Evolutionary conservation across 257 asterid genomes (phyloP), one percentile per base, ranked within the genome.

Genomic region (Perilla frutescens): DNA sequence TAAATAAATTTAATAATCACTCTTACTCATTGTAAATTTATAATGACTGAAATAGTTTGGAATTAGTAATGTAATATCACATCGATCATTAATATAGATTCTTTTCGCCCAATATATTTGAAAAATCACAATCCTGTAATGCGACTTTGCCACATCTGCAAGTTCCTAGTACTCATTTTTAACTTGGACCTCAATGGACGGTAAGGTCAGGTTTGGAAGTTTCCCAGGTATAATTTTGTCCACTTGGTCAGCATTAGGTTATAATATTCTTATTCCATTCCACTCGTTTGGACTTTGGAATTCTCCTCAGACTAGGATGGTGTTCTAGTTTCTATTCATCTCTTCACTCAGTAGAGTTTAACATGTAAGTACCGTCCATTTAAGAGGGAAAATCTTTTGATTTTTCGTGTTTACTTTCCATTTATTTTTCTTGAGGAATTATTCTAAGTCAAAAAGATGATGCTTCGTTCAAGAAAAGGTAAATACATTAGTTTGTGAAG

Each of bases 391-490:
- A 54, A 26, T 65, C 45, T 15, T 50, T 54, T 68, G 76, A 56
- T 58, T 67, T 5, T 69, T 69, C 65, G 40, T 45, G 39, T 67
- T 68, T 76, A 5, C 62, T 76, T 61, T 85, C 68, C 81, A 34
- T 76, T 63, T 58, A 75, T 83, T 74, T 77, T 72, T 76, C 80
- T 66, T 71, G 77, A 76, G 76, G 78, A 57, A 74, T 83, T 76
- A 78, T 76, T 77, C 80, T 54, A 60, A 83, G 77, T 77, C 74
- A 53, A 85, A 34, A 80, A 83, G 83, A 65, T 59, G 83, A 86
- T 68, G 86, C 84, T 79, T 81, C 88, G 71, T 82, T 80, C 81
- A 81, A 80, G 81, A 86, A 81, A 93, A 87, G 93, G 87, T 80
- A 81, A 84, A 82, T 77, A 54, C 67, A 53, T 81, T 83, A 82